These are phyloP conservation scores for Globisporangium carolinianum DNA, from an alignment of 352 stramenopile species.

Conservation along the genomic window DNA sequence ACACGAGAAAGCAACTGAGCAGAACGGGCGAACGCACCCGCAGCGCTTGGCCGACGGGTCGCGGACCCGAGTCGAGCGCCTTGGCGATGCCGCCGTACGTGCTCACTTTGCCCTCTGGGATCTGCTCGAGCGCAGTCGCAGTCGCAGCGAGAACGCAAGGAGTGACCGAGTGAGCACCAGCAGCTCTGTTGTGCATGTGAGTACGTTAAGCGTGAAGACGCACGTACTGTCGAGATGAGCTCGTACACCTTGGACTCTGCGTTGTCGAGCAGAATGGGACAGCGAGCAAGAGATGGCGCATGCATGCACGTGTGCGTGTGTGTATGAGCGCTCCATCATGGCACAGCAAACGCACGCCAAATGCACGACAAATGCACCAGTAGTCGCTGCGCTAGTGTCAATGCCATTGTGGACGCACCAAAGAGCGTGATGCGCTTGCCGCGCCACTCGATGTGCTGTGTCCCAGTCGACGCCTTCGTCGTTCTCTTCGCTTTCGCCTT, in stretches of 20 bases:
- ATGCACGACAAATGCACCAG: background rate
- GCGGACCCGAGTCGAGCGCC: constrained; percentile 51
- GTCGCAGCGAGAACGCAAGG: no score
- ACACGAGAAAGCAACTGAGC: no score
- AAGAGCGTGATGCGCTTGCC: constrained; percentile 67
- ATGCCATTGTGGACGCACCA: constrained; percentile 21
- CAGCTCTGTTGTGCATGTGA: background rate
- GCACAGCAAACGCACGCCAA: background rate
- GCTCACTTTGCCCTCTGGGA: constrained; percentile 69
- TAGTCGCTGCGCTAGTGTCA: no score
- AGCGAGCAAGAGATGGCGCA: background rate
- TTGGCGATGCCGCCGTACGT: constrained; percentile 70
- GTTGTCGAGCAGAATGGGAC: background rate
- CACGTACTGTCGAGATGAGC: constrained; percentile 58
- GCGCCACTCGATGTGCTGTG: constrained; percentile 59
- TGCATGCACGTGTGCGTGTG: no score
- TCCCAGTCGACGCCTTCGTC: constrained; percentile 17
- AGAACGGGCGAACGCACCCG: constrained; percentile 29
- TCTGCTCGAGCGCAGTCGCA: constrained; percentile 22
- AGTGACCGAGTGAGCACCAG: no score
- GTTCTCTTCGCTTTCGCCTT: constrained; percentile 18
- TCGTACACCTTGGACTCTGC: constrained; percentile 74
- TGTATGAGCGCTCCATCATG: no score
- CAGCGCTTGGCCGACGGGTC: constrained; percentile 72
- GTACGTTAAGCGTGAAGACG: background rate